Percentiles rank a stretch among this genome's conserved stretches.
Conservation (phyloP, 2,329 filamentous ascomycete genomes). For the Colletotrichum agaves region DNA sequence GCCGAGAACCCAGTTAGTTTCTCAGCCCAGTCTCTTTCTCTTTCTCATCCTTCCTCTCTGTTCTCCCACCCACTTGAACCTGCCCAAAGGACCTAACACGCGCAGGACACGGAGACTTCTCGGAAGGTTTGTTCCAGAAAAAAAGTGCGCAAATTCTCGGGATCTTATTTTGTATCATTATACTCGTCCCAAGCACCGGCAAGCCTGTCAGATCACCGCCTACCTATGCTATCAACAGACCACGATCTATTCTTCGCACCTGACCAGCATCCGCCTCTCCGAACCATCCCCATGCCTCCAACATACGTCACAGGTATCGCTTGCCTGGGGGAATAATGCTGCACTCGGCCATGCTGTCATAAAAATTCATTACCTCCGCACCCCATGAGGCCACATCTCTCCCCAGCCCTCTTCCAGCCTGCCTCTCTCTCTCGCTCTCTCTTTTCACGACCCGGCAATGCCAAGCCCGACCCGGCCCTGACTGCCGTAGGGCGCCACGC, state of each 20-base stretch:
- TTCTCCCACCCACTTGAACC: too few relatives aligned
- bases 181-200: too few relatives aligned
- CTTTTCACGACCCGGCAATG: conserved; percentile 60
- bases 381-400: not conserved
- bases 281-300: not conserved
- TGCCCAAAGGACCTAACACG: too few relatives aligned
- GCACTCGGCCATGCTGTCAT: conserved; percentile 33
- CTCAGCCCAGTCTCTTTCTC: too few relatives aligned
- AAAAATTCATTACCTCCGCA: conserved; percentile 34
- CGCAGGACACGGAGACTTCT: too few relatives aligned
- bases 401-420: not conserved
- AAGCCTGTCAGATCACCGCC: too few relatives aligned
- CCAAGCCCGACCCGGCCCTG: conserved; percentile 61
- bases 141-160: too few relatives aligned
- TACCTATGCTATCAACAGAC: not conserved
- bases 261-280: not conserved
- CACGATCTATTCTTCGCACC: not conserved
- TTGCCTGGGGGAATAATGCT: conserved; percentile 4
- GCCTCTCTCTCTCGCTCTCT: too few relatives aligned
- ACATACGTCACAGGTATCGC: not conserved
- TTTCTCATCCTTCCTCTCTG: too few relatives aligned
- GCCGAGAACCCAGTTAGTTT: too few relatives aligned
- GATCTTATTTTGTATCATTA: too few relatives aligned
- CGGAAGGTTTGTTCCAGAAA: too few relatives aligned
- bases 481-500: conserved; percentile 38